Evolutionary conservation across 2,329 filamentous ascomycete species (phyloP), one percentile per base, ranked within the genome.

Genomic region (Penicillium sp.): DNA sequence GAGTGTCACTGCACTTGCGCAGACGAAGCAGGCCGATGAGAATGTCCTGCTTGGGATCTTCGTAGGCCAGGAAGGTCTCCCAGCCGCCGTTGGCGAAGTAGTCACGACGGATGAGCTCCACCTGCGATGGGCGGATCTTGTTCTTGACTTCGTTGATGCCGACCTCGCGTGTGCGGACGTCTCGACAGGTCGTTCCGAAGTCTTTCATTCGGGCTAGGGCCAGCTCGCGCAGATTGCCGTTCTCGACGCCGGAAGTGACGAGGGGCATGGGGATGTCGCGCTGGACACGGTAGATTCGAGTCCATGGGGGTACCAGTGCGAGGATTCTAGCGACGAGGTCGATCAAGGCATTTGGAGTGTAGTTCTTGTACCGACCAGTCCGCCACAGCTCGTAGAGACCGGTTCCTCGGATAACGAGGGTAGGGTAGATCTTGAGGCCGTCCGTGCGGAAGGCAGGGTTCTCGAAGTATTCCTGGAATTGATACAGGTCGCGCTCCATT

Each of bases 181-280:
- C 95, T 64, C 96, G 91, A 74, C 96, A 99, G 1, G 91, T 92
- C 0, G 95, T 99, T 51, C 96, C 96, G 68, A 99, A 98, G 74
- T 99, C 95, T 77, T 97, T 97, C 96, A 99, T 99, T 22, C 95
- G 85, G n/a, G 93, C 92, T 56, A 99, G 81, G 0, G 95, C 94
- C 50, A 99, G 81, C 76, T 99, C 95, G 62, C 95, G 88, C 40
- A 99, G 81, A 73, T 99, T 99, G 61, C 95, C 95, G 68, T 99
- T 99, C 78, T 99, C 95, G 0, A 99, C 95, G 41, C 95, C 95
- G 0, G 94, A 96, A 0, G 95, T 98, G n/a, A 99, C 96, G 24
- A 99, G 83, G 0, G 95, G 95, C 95, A 99, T 99, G n/a, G 95
- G 95, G 59, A 99, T 99, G 78, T 99, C 95, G 74, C 95, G 88